phyloP scores from a whole-genome alignment of 2,329 filamentous ascomycete species.

The Didymosphaeria variabile region DNA sequence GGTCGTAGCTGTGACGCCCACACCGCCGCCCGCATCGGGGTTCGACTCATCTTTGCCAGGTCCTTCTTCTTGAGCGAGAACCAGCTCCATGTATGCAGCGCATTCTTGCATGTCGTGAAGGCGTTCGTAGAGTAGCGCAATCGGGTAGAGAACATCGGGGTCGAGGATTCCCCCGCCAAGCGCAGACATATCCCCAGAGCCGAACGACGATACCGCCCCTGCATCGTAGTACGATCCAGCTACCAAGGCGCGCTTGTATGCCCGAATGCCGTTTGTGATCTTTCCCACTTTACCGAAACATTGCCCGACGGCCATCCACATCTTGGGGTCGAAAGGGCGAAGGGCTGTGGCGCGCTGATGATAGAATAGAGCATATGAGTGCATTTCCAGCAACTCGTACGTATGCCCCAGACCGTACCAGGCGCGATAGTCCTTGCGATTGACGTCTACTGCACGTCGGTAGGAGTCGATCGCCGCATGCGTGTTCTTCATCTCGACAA shows the following conservation, averaged over 20 bases:
- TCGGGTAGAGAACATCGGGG: slow-evolving; percentile 88
- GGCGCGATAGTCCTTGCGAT: slow-evolving; percentile 93
- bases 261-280: slow-evolving; percentile 89
- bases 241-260: slow-evolving; percentile 88
- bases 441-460: slow-evolving; percentile 91
- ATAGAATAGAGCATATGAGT: slow-evolving; percentile 96
- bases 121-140: slow-evolving; percentile 87
- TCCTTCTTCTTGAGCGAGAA: slow-evolving; percentile 89
- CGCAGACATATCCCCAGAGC: slow-evolving; percentile 55
- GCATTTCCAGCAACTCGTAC: slow-evolving; percentile 98
- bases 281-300: slow-evolving; percentile 91
- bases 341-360: slow-evolving; percentile 94
- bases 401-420: slow-evolving; percentile 98
- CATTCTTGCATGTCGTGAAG: slow-evolving; percentile 81
- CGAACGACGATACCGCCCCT: slow-evolving; percentile 60
- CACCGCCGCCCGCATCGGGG: slow-evolving; percentile 63
- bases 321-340: slow-evolving; percentile 95
- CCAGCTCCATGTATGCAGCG: slow-evolving; percentile 94
- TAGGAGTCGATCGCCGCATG: slow-evolving; percentile 98
- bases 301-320: slow-evolving; percentile 96
- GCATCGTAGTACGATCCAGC: slow-evolving; percentile 87
- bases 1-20: slow-evolving; percentile 89
- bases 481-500: slow-evolving; percentile 97
- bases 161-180: slow-evolving; percentile 72
- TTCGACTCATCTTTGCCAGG: slow-evolving; percentile 49